Evolutionary conservation across 768 basidiomycete species (phyloP).

Genomic region (Amanita jacksonii): DNA sequence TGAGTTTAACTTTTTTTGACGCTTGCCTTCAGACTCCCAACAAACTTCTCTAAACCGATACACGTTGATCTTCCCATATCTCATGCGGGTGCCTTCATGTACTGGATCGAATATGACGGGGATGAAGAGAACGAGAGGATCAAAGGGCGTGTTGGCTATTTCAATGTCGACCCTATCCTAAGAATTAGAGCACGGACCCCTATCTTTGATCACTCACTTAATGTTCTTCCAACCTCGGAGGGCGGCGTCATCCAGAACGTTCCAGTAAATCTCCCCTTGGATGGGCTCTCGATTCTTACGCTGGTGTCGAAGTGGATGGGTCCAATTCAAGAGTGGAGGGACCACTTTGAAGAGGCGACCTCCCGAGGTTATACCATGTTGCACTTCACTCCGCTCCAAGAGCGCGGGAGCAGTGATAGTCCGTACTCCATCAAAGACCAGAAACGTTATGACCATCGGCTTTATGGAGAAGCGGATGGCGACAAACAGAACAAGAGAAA

Average conservation of each 20-base stretch:
- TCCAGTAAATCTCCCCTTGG: slow-evolving; percentile 65
- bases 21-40: slow-evolving; percentile 57
- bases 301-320: slow-evolving; percentile 99
- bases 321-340: slow-evolving; percentile 62
- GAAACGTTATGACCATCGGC: slow-evolving; percentile 65
- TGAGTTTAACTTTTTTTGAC: too few species aligned
- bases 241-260: slow-evolving; percentile 46
- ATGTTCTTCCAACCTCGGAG: slow-evolving; percentile 40
- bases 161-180: slow-evolving; percentile 92
- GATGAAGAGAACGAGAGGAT: slow-evolving; percentile 47
- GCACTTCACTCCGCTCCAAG: slow-evolving; percentile 93
- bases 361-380: slow-evolving; percentile 96
- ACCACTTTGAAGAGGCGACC: slow-evolving; percentile 74
- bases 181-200: slow-evolving; percentile 61
- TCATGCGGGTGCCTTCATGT: slow-evolving; percentile 92
- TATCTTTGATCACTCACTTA: slow-evolving; percentile 52
- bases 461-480: slow-evolving; percentile 40
- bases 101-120: slow-evolving; percentile 88
- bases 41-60: slow-evolving; percentile 82
- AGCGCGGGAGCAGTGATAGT: slow-evolving; percentile 79
- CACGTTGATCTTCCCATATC: slow-evolving; percentile 94
- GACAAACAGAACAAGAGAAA: slow-evolving; percentile 43
- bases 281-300: slow-evolving; percentile 83
- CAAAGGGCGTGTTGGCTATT: slow-evolving; percentile 85
- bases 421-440: slow-evolving; percentile 94